Base-by-base conservation (phyloP, 164 flowering plant species). In the Vitis riparia region DNA sequence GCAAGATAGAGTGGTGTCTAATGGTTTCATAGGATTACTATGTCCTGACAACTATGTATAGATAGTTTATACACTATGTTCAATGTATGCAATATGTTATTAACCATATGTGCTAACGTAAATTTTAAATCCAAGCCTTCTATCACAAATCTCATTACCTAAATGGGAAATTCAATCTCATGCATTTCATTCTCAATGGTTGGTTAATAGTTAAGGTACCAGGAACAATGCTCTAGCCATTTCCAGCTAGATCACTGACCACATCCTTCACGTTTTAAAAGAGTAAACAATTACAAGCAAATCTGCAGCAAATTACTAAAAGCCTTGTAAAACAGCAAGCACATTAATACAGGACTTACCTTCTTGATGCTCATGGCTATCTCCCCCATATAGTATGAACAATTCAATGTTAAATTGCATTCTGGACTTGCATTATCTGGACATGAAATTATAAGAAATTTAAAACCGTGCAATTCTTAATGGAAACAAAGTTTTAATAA, bases 351-450 rank as follows among this genome's bases (percentile, higher is more conserved):
- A 52, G 11, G 57, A 69, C 64, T 74, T 82, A 87, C 99, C 93
- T 90, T 94, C 68, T 84, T 84, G 76, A 94, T 78, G 75, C 91
- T 86, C 97, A 91, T 86, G 51, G 90, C 89, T 50, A 92, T 81
- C 77, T 94, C 99, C 70, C 97, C 95, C 78, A 90, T 78, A 78
- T 84, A 87, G 76, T 85, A 94, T 37, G 97, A 86, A 86, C 95
- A 89, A 75, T 80, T 82, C 55, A 86, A 59, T 9, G 82, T 83
- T 67, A 94, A 79, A 85, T 94, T 94, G 82, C 89, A 69, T 67
- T 94, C 99, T 32, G 99, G 99, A 78, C 89, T 89, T 63, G 84
- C 91, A 78, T 82, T 87, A 70, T 91, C 99, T 94, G 81, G 30
- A 75, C 57, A 68, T 2, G 63, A 48, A 63, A 63, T 6, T 70